These are phyloP conservation scores for Fusarium circinatum DNA, from an alignment of 2,329 filamentous ascomycete genomes.

Conservation along the genomic window DNA sequence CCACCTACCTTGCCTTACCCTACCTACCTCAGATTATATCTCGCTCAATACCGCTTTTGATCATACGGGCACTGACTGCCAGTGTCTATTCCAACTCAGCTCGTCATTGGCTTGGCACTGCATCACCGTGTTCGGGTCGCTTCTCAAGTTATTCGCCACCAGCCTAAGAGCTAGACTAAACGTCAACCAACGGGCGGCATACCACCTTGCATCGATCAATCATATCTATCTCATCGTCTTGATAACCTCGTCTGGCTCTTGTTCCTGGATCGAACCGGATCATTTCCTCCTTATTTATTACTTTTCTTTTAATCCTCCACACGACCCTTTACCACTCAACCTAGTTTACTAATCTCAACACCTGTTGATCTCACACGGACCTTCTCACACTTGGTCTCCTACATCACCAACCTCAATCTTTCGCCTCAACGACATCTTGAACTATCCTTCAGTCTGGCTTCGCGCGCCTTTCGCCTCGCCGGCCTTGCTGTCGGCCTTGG, in stretches of 20 bases:
- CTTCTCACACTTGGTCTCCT: not conserved
- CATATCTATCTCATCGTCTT: not conserved
- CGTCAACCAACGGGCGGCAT: slow-evolving; percentile 1
- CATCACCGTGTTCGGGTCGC: slow-evolving; percentile 23
- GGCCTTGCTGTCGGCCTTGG: slow-evolving; percentile 69
- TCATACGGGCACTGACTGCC: slow-evolving; percentile 1
- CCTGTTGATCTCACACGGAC: not conserved
- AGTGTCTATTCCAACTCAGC: not conserved
- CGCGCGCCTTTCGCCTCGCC: slow-evolving; percentile 62
- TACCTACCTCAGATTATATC: not conserved
- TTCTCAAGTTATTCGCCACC: slow-evolving; percentile 27
- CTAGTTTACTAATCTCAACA: slow-evolving; percentile 1
- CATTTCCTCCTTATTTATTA: not conserved
- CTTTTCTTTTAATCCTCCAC: not conserved
- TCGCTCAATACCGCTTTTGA: not conserved
- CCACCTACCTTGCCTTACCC: slow-evolving; percentile 7
- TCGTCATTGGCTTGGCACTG: slow-evolving; percentile 21
- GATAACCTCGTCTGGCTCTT: slow-evolving; percentile 20
- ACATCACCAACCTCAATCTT: not conserved
- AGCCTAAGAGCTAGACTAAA: slow-evolving; percentile 18
- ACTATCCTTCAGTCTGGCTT: slow-evolving; percentile 61
- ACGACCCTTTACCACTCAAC: not conserved
- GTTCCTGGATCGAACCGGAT: not conserved
- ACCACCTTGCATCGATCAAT: slow-evolving; percentile 20
- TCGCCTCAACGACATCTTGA: slow-evolving; percentile 2